Conservation (phyloP, 768 basidiomycete species). For the Trichaptum fuscoviolaceum region DNA sequence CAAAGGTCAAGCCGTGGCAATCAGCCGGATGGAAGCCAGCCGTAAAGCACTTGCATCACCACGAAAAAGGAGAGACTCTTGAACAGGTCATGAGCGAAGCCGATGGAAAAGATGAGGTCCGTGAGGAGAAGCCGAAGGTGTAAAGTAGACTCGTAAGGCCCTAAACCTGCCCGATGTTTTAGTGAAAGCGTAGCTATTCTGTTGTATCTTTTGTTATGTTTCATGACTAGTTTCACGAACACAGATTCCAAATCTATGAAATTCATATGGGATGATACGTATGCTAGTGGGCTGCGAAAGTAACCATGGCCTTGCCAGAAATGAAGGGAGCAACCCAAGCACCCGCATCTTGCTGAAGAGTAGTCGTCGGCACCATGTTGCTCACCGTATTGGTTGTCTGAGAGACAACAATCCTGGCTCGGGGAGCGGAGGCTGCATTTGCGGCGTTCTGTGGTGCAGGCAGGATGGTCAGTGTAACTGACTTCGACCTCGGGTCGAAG, state of each 20-base stretch:
- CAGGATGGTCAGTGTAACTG: slow-evolving; percentile 37
- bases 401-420: slow-evolving; percentile 40
- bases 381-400: slow-evolving; percentile 30
- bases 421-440: slow-evolving; percentile 39
- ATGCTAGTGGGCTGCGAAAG: slow-evolving; percentile 7
- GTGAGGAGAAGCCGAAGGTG: slow-evolving; percentile 17
- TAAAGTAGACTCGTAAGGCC: background rate
- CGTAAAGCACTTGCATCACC: slow-evolving; percentile 34
- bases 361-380: slow-evolving; percentile 34
- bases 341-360: slow-evolving; percentile 36
- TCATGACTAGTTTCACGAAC: background rate
- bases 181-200: background rate
- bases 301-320: slow-evolving; percentile 29
- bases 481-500: slow-evolving; percentile 33
- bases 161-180: too few species aligned
- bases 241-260: background rate
- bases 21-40: slow-evolving; percentile 53
- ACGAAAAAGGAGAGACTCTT: slow-evolving; percentile 21
- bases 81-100: background rate
- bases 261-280: background rate
- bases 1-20: slow-evolving; percentile 63
- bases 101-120: slow-evolving; percentile 14
- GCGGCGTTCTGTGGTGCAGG: slow-evolving; percentile 34
- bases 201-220: background rate
- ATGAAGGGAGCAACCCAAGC: slow-evolving; percentile 42